Conservation (phyloP, 208 protist species). For the Leishmania amazonensis region DNA sequence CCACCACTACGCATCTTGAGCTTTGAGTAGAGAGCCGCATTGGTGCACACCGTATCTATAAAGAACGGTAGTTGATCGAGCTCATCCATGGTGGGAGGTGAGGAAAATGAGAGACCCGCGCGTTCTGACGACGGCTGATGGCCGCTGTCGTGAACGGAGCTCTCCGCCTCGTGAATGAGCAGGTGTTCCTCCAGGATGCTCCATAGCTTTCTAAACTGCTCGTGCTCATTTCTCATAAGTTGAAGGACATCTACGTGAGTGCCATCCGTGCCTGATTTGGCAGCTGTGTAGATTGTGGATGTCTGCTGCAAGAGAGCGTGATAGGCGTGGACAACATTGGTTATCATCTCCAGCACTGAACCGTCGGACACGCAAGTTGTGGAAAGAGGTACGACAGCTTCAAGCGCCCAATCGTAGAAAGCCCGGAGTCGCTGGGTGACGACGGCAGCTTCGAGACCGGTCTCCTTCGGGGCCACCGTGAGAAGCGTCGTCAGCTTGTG, state of each 20-base stretch:
- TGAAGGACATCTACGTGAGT: neutral
- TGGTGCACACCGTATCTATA: neutral
- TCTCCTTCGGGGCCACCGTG: neutral
- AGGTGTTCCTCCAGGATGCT: neutral
- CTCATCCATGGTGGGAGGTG: neutral
- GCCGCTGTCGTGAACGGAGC: neutral
- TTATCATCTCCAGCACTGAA: slow-evolving; percentile 17
- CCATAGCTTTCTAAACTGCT: neutral
- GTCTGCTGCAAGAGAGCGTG: slow-evolving; percentile 2
- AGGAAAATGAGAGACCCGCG: neutral
- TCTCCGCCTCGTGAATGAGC: neutral
- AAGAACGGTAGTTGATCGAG: neutral
- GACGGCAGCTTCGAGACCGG: neutral
- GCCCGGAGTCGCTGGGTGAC: slow-evolving; percentile 14
- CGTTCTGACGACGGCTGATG: neutral
- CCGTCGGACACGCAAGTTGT: neutral
- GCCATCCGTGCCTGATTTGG: neutral
- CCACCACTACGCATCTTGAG: neutral
- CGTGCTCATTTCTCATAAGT: neutral
- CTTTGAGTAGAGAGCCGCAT: neutral
- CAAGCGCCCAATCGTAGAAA: slow-evolving; percentile 22
- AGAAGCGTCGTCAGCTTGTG: slow-evolving; percentile 3
- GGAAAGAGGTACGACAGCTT: slow-evolving; percentile 9
- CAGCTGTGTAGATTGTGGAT: neutral
- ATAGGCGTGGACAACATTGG: slow-evolving; percentile 12